Conservation (phyloP, 1,284 basidiomycete genomes). For the Trametes pubescens region DNA sequence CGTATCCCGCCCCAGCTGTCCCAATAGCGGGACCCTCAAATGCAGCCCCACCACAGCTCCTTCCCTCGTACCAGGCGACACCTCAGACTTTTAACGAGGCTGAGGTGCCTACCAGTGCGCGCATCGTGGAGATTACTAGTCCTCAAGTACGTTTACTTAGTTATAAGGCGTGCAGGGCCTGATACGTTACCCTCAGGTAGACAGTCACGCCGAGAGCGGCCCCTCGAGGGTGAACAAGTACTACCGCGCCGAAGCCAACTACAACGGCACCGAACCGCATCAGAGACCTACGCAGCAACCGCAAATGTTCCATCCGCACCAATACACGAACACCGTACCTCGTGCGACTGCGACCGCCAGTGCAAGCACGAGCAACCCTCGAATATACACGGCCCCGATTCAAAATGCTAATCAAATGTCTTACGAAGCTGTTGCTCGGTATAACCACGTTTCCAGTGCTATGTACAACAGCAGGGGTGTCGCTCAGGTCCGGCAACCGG, state of each 20-base stretch:
- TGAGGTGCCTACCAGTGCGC: slow-evolving; percentile 27
- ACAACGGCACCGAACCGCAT: not conserved
- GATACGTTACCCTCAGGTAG: slow-evolving; percentile 1
- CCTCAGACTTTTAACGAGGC: not conserved
- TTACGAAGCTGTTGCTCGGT: not conserved
- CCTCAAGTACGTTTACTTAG: slow-evolving; percentile 23
- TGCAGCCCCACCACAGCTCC: not conserved
- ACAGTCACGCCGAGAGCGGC: not conserved
- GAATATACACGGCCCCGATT: not conserved
- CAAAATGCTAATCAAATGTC: not conserved
- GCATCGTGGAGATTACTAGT: slow-evolving; percentile 28
- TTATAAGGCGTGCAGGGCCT: not conserved
- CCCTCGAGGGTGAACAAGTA: not conserved
- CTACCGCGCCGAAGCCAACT: not conserved
- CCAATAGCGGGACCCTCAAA: slow-evolving; percentile 14
- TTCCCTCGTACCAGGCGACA: not conserved
- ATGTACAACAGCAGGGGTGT: not conserved
- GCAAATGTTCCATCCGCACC: not conserved
- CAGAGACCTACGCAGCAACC: not conserved
- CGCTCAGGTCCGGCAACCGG: not conserved
- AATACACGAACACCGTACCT: not conserved
- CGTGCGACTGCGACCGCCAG: not conserved
- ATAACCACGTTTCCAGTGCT: not conserved
- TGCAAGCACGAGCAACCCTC: not conserved
- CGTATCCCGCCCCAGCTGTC: not conserved